phyloP scores from a whole-genome alignment of 768 basidiomycete genomes.

The Rhodotorula sphaerocarpa region DNA sequence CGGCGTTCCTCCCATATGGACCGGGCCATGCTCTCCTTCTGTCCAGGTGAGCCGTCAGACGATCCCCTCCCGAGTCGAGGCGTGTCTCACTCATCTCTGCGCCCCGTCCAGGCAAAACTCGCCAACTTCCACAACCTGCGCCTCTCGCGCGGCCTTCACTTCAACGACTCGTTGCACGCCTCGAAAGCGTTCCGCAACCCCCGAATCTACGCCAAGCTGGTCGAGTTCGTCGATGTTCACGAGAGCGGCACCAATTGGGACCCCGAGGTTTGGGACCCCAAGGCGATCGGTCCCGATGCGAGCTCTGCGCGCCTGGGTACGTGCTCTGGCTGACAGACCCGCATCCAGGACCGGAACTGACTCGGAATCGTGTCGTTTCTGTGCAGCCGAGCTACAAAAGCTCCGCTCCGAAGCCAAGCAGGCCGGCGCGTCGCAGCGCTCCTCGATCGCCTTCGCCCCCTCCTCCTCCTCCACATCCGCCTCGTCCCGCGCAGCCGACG shows the following conservation, averaged over 20 bases:
- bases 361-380: too few relatives aligned
- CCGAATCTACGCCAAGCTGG: slow-evolving; percentile 87
- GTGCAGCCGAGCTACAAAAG: slow-evolving; percentile 58
- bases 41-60: slow-evolving; percentile 54
- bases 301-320: slow-evolving; percentile 69
- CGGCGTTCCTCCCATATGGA: slow-evolving; percentile 62
- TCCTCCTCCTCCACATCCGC: slow-evolving; percentile 13
- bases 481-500: not conserved
- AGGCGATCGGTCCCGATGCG: slow-evolving; percentile 59
- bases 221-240: slow-evolving; percentile 86
- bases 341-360: too few relatives aligned
- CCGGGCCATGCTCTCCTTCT: slow-evolving; percentile 54
- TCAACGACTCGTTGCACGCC: slow-evolving; percentile 90
- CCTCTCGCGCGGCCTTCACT: slow-evolving; percentile 69
- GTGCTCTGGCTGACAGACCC: slow-evolving; percentile 1
- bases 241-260: slow-evolving; percentile 81
- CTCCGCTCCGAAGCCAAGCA: slow-evolving; percentile 57
- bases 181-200: slow-evolving; percentile 92
- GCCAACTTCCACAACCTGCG: slow-evolving; percentile 61
- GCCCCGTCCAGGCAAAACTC: slow-evolving; percentile 59
- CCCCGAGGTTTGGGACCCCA: slow-evolving; percentile 62
- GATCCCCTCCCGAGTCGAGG: too few relatives aligned
- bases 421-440: slow-evolving; percentile 44
- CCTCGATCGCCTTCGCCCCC: slow-evolving; percentile 57
- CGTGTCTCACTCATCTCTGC: too few relatives aligned